A percentile compares a stretch with the other conserved stretches of the same genome.
These are phyloP conservation scores for Litsea cubeba DNA, from an alignment of 164 flowering plant genomes.

Conservation along the genomic window DNA sequence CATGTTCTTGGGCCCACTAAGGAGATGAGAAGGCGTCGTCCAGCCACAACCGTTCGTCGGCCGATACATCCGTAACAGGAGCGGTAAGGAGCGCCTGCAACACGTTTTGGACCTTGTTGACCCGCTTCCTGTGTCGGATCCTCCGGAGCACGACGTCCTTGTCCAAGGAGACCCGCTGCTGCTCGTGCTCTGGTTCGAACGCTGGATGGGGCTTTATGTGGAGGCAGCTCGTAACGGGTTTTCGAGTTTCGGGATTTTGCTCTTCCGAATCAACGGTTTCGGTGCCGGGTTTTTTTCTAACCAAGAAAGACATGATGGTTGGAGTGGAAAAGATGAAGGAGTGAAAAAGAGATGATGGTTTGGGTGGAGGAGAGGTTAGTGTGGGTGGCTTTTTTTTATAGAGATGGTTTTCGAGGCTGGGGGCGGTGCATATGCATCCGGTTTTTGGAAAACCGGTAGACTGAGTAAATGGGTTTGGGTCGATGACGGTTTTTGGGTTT, in stretches of 20 bases:
- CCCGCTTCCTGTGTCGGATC: slow-evolving; percentile 46
- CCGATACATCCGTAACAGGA: slow-evolving; percentile 2
- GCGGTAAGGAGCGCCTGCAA: slow-evolving; percentile 15
- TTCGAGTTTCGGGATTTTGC: slow-evolving; percentile 3
- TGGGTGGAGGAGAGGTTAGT: background rate
- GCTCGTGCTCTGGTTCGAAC: background rate
- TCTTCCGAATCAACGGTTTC: slow-evolving; percentile 14
- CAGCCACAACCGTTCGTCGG: slow-evolving; percentile 24
- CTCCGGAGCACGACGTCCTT: slow-evolving; percentile 57
- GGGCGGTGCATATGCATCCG: background rate
- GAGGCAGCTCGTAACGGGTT: slow-evolving; percentile 35
- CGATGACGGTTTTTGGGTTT: background rate
- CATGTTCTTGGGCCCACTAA: background rate
- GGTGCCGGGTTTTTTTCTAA: slow-evolving; percentile 17
- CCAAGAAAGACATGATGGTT: slow-evolving; percentile 31
- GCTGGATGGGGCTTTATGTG: slow-evolving; percentile 28
- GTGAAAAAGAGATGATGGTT: background rate
- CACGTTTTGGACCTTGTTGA: slow-evolving; percentile 29
- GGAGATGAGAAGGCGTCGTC: slow-evolving; percentile 40
- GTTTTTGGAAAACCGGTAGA: background rate
- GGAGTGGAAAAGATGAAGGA: background rate
- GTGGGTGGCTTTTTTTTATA: slow-evolving; percentile 2
- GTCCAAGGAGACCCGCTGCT: slow-evolving; percentile 23
- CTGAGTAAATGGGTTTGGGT: background rate
- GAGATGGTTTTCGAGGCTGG: background rate